A percentile compares a stretch with the other conserved stretches of the same genome.
These are phyloP conservation scores for Fistulinella prunicolor DNA, from an alignment of 768 basidiomycete genomes.

Conservation along the genomic window DNA sequence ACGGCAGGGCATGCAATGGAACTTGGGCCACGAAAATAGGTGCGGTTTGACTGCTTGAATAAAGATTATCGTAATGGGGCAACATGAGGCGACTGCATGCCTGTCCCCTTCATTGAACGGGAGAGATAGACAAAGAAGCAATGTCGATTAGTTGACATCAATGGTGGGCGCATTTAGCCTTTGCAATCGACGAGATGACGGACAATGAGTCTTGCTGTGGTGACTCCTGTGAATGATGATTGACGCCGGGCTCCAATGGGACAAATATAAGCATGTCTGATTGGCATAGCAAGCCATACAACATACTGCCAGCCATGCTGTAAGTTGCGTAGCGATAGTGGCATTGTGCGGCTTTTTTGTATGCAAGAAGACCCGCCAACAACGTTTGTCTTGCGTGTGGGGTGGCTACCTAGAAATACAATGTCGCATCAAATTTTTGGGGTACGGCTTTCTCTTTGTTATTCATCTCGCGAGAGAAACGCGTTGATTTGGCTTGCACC, in stretches of 20 bases:
- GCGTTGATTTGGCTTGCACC: background rate
- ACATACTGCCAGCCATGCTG: slow-evolving; percentile 16
- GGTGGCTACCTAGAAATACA: background rate
- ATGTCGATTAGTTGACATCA: slow-evolving; percentile 17
- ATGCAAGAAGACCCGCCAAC: background rate
- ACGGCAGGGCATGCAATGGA: slow-evolving; percentile 18
- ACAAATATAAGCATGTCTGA: background rate
- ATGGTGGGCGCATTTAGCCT: slow-evolving; percentile 23
- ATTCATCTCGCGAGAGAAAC: background rate
- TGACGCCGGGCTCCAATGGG: background rate
- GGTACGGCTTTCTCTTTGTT: slow-evolving; percentile 5
- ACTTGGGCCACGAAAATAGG: background rate
- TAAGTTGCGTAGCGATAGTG: slow-evolving; percentile 4
- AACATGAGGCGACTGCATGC: slow-evolving; percentile 33
- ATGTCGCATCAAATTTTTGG: background rate
- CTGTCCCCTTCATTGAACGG: background rate
- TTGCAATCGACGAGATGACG: slow-evolving; percentile 16
- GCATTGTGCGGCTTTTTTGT: background rate
- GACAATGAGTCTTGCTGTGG: slow-evolving; percentile 14
- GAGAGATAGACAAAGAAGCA: slow-evolving; percentile 12
- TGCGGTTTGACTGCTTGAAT: slow-evolving; percentile 2
- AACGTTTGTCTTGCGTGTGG: background rate
- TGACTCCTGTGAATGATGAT: background rate
- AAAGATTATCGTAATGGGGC: slow-evolving; percentile 11
- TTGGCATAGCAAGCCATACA: slow-evolving; percentile 3